Conservation (phyloP, 2,329 filamentous ascomycete species). For the Coniella vitis region DNA sequence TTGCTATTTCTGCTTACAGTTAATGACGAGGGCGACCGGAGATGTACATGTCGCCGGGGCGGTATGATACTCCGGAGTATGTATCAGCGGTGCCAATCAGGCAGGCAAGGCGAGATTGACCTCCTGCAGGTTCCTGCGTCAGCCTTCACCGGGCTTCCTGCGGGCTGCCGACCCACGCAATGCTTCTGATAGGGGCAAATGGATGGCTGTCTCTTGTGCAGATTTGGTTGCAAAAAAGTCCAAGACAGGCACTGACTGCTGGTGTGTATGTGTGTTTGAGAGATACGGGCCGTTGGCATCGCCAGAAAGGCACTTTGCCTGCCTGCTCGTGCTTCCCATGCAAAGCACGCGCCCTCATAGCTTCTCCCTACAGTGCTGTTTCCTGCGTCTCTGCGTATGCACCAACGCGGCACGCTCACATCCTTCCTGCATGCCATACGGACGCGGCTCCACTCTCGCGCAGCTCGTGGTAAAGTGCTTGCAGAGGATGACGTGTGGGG, state of each 20-base stretch:
- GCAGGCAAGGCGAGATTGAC: conserved; percentile 12
- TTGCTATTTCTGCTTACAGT: neutral
- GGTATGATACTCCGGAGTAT: neutral
- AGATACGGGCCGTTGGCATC: too few relatives aligned
- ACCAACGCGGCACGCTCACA: neutral
- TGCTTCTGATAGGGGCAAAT: neutral
- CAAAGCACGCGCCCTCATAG: too few relatives aligned
- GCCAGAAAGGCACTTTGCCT: too few relatives aligned
- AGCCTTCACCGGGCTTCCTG: conserved; percentile 1
- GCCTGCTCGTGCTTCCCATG: too few relatives aligned
- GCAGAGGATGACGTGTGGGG: conserved; percentile 16
- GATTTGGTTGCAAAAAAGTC: neutral
- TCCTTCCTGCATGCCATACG: neutral
- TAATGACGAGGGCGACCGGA: neutral
- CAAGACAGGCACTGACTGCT: too few relatives aligned
- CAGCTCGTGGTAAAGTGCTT: conserved; percentile 16
- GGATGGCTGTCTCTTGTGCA: neutral
- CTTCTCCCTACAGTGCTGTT: too few relatives aligned
- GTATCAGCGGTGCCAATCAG: neutral
- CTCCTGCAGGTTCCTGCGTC: conserved; percentile 15
- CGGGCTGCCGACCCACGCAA: conserved; percentile 3
- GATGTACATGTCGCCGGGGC: neutral
- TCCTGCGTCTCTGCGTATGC: too few relatives aligned
- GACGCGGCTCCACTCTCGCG: conserved; percentile 5
- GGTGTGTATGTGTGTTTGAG: too few relatives aligned